Evolutionary conservation across 1,139 yeast species (phyloP), one percentile per base, ranked within the genome.

Genomic region (Taphrina populina): DNA sequence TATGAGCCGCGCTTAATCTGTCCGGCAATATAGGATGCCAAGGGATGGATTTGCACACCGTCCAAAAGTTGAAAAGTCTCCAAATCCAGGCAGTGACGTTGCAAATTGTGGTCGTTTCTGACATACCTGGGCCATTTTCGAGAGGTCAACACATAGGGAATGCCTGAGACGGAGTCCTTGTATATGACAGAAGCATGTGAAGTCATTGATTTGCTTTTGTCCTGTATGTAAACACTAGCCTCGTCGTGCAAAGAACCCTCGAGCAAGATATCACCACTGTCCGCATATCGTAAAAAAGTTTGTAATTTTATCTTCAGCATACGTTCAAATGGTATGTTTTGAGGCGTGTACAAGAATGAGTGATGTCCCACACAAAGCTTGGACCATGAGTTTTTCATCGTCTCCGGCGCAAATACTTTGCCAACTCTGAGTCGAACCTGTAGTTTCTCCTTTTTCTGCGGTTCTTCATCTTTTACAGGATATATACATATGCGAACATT

Each of bases 41-140:
- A 23, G 11, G 46, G 54, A 39, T 49, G 54, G 40, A 49, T 30
- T 2, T 40, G 44, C 11, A 49, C 54, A n/a, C 54, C 54, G 24
- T 49, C 33, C 6, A 37, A 13, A 4, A 20, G 17, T n/a, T 27
- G 6, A 19, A 19, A 37, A 5, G 46, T 24, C 15, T 19, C 29
- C 11, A 30, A 36, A 21, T 49, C 54, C 13, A 20, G 23, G 29
- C 32, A 32, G 24, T 41, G 37, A 5, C 46, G 29, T 23, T 13
- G 13, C 53, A 46, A 15, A 11, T 24, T 20, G n/a, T n/a, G n/a
- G n/a, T n/a, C n/a, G n/a, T n/a, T n/a, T n/a, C n/a, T n/a, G n/a
- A n/a, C n/a, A n/a, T n/a, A n/a, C 11, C 36, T n/a, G 13, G 54
- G 33, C 54, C 54, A 49, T 7, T 27, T 29, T 11, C 54, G 54